Base-by-base conservation (phyloP, 2,329 filamentous ascomycete species). In the Aspergillus sp. region DNA sequence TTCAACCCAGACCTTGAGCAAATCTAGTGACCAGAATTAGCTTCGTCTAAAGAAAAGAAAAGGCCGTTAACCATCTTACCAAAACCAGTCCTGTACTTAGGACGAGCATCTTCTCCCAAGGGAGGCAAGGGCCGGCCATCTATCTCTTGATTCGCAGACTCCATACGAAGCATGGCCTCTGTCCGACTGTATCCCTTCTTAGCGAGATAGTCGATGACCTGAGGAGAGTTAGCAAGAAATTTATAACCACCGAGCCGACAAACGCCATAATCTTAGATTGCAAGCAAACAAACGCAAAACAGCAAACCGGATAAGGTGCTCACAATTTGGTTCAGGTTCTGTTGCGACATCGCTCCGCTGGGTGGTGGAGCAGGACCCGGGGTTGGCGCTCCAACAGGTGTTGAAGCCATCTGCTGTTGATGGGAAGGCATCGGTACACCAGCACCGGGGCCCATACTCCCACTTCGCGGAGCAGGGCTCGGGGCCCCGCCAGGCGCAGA, bases 271-370 rank as follows among this genome's bases (percentile, higher is more conserved):
- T 39, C 14, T 15, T 31, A n/a, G 23, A 39, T 35, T 31, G 21
- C 27, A 33, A 19, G 14, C 11, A 56, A 37, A 58, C 39, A 46
- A 41, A 40, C 48, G 40, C n/a, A 43, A 27, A 44, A 56, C 35
- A 60, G 54, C 40, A 55, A 39, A 9, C 27, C 9, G 8, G 35
- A 44, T 15, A 39, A 48, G 43, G 52, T 39, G 81, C 93, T 84
- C 83, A 97, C 93, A 76, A 98, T 98, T 67, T 96, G 92, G 68
- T 98, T 98, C 1, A 97, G 76, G 70, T 97, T 96, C 68, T 96
- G 91, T 62, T 93, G 91, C 2, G 89, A 91, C 77, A 91, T 87
- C 14, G 72, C 71, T 41, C 72, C 72, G 53, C 70, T 72, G 9
- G 72, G 68, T 5, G 71, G 69, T 33, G 68, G 70, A 43, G 68